Conservation (phyloP, 2,329 filamentous ascomycete genomes). For the Echinosphaeria canescens region DNA sequence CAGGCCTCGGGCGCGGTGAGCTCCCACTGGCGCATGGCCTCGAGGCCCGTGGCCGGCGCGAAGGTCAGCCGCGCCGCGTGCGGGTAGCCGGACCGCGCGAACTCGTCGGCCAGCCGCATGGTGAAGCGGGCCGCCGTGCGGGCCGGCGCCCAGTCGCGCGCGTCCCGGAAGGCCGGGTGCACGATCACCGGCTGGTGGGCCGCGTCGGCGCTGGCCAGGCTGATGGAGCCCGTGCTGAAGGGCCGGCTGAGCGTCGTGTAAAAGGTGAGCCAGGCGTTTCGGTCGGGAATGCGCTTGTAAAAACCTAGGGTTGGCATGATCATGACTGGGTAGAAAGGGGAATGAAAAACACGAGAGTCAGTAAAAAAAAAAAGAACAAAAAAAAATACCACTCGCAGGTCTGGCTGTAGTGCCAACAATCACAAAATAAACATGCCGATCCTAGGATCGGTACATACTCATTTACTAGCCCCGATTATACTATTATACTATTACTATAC, state of each 20-base stretch:
- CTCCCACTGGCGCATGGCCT: slow-evolving; percentile 1
- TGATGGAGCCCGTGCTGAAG: slow-evolving; percentile 9
- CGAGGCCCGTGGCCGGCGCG: slow-evolving; percentile 7
- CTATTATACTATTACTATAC: too few species aligned
- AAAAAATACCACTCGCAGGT: too few species aligned
- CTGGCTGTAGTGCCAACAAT: too few species aligned
- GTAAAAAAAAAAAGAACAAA: too few species aligned
- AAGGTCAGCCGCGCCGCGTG: slow-evolving; percentile 7
- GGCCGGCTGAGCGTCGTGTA: slow-evolving; percentile 10
- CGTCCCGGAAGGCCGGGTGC: slow-evolving; percentile 11
- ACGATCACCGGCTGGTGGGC: slow-evolving; percentile 10
- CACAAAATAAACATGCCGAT: too few species aligned
- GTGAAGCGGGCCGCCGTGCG: slow-evolving; percentile 10
- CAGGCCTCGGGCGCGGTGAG: too few species aligned
- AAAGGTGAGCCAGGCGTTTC: slow-evolving; percentile 7
- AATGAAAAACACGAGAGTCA: too few species aligned
- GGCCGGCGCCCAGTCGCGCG: slow-evolving; percentile 8
- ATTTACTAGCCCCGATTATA: too few species aligned
- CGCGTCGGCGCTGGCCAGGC: slow-evolving; percentile 13
- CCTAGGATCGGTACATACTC: too few species aligned
- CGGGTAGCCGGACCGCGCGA: slow-evolving; percentile 9
- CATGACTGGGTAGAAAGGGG: too few species aligned
- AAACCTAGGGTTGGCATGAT: slow-evolving; percentile 14
- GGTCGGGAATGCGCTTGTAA: slow-evolving; percentile 8
- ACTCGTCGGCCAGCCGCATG: slow-evolving; percentile 10